Base-by-base conservation (phyloP, 768 basidiomycete species). In the Gloeostereum incarnatum region DNA sequence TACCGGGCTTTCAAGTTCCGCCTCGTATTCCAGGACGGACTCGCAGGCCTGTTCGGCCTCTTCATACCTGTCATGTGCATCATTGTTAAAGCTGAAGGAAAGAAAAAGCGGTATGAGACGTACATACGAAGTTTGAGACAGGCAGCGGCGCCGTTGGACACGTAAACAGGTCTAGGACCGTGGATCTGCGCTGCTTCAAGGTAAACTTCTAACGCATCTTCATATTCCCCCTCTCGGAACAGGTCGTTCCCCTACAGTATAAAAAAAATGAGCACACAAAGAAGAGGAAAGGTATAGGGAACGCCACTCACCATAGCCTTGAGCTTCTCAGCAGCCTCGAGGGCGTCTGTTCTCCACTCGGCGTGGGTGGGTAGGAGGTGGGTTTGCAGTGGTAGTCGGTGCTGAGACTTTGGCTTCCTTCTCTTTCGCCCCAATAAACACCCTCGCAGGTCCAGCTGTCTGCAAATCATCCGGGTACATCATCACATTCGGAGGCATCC, bases 1-100 rank as follows among this genome's bases (percentile, higher is more conserved):
- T 36, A 42, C 16, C 41, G 41, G 6, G 41, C 41, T 11, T 42
- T 42, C 21, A 42, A 31, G 35, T 11, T 10, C 23, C 13, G 41
- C 31, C 5, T 38, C 41, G 9, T 42, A 21, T n/a, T 23, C 22
- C 25, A 42, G 31, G 18, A 29, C 36, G 18, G 27, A 18, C 2
- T 30, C 30, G 13, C 35, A 36, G 1, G 31, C 41, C 8, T 6
- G 29, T 18, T 30, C 41, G 6, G 41, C 41, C 35, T 36, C 34
- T 10, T 17, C 6, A 30, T 27, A 5, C 35, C 41, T 37, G 11
- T 17, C 6, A n/a, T n/a, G n/a, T n/a, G n/a, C n/a, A n/a, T n/a
- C n/a, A n/a, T n/a, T n/a, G n/a, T n/a, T n/a, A 30, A 14, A 19
- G n/a, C 19, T 42, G 11, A 42, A 31, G 11, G n/a, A 9, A n/a